Conservation (phyloP, 805 yeast species). For the Wickerhamomyces bovis region DNA sequence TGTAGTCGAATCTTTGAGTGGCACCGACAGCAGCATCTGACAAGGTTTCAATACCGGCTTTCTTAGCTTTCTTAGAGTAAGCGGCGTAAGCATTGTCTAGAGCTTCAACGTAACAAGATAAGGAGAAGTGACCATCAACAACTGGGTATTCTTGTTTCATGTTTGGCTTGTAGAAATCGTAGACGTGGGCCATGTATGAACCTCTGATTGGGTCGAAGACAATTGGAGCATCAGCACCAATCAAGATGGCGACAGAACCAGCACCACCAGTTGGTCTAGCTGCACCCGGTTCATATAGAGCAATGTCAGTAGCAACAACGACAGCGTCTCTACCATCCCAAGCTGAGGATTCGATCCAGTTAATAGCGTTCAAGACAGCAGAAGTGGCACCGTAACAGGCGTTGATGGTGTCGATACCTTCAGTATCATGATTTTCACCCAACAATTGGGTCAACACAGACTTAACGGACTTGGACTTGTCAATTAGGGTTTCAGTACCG, state of each 20-base stretch:
- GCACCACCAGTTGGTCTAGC: slow-evolving; percentile 99
- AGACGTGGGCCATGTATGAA: slow-evolving; percentile 91
- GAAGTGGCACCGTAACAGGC: slow-evolving; percentile 99
- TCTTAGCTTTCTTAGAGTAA: slow-evolving; percentile 71
- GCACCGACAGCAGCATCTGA: slow-evolving; percentile 59
- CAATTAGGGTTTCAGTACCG: slow-evolving; percentile 95
- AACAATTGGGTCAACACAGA: slow-evolving; percentile 92
- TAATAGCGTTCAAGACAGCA: slow-evolving; percentile 87
- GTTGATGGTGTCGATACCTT: slow-evolving; percentile 92
- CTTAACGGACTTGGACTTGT: slow-evolving; percentile 95
- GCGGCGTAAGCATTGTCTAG: slow-evolving; percentile 79
- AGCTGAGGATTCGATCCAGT: slow-evolving; percentile 92
- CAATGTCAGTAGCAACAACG: slow-evolving; percentile 97
- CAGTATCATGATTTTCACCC: slow-evolving; percentile 83
- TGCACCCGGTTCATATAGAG: slow-evolving; percentile 92
- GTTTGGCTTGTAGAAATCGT: slow-evolving; percentile 97
- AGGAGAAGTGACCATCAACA: slow-evolving; percentile 95
- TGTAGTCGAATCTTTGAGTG: slow-evolving; percentile 75
- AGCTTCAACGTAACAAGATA: slow-evolving; percentile 91
- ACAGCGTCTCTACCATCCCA: slow-evolving; percentile 99
- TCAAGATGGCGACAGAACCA: slow-evolving; percentile 88
- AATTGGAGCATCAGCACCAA: slow-evolving; percentile 97
- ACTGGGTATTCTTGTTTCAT: slow-evolving; percentile 94
- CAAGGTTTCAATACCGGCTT: slow-evolving; percentile 39
- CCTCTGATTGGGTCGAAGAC: slow-evolving; percentile 89